Evolutionary conservation across 1,284 basidiomycete genomes (phyloP), one percentile per base, ranked within the genome.

Genomic region (Boletus chippewaensis): DNA sequence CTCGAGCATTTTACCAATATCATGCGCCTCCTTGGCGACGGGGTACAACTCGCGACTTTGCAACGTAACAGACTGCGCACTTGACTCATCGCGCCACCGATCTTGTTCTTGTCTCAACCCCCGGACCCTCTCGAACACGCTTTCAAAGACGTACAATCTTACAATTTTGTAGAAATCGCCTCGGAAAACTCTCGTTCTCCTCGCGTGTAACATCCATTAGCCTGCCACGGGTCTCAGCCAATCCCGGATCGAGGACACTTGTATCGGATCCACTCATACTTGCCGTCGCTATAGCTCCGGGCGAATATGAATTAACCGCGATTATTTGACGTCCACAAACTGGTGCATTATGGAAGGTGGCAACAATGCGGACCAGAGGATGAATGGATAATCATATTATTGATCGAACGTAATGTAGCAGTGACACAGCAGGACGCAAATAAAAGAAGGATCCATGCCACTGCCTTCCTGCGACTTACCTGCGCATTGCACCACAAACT

Each of bases 401-500:
- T 6, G 31, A 41, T 46, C 24, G 18, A 35, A 29, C 42, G 38
- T 58, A 41, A 46, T 36, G 39, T 45, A 35, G 13, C 6, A 9
- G 15, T 8, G n/a, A 34, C 53, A 54, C 56, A 49, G 45, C 45
- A 41, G 12, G 7, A 28, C 5, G 29, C 12, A 41, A 38, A 24
- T 22, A 40, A 18, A 12, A 39, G 28, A 39, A 34, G 24, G 7
- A 40, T 24, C 4, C 18, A 10, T 4, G 12, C 22, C 22, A 29
- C 12, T 16, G 20, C 42, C 43, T 51, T 42, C 20, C 18, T n/a
- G 26, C 35, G 16, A 49, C 49, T 40, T 47, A 53, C 50, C 70
- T 29, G 71, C 64, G 16, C 61, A 32, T 49, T 71, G 71, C 0
- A 18, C 71, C 6, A 72, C 75, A 54, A 74, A 74, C 60, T 76